Evolutionary conservation across 2,329 filamentous ascomycete genomes (phyloP).

Genomic region (Hypoxylon sp.): DNA sequence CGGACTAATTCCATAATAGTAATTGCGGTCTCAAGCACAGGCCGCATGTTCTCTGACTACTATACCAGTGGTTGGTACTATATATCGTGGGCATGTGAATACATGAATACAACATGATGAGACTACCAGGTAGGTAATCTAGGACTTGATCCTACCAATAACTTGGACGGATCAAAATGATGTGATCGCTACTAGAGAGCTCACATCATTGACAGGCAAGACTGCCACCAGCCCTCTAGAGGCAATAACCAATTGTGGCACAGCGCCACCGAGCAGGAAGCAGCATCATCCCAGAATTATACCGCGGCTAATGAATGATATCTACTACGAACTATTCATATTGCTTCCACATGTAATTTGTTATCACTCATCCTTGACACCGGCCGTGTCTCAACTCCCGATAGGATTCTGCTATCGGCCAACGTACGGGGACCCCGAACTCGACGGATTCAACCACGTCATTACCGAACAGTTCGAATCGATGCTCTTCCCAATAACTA

Average conservation of each 20-base stretch:
- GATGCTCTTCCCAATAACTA: conserved; percentile 62
- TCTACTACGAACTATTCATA: conserved; percentile 62
- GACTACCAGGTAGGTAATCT: conserved; percentile 14
- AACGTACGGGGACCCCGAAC: conserved; percentile 64
- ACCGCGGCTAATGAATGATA: conserved; percentile 19
- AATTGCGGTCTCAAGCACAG: conserved; percentile 65
- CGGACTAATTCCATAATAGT: conserved; percentile 45
- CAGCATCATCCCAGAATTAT: no score
- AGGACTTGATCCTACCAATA: conserved; percentile 64
- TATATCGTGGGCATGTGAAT: background rate
- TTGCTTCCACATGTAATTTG: conserved; percentile 66
- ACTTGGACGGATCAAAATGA: conserved; percentile 54
- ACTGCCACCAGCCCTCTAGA: conserved; percentile 58
- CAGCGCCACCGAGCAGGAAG: conserved; percentile 56
- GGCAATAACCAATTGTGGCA: conserved; percentile 67
- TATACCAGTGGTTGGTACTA: conserved; percentile 57
- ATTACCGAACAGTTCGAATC: conserved; percentile 64
- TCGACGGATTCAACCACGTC: conserved; percentile 63
- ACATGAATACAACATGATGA: background rate
- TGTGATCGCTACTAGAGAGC: conserved; percentile 61
- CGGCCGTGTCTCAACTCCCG: conserved; percentile 56
- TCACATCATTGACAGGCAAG: conserved; percentile 47
- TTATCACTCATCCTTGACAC: conserved; percentile 68
- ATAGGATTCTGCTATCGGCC: conserved; percentile 63
- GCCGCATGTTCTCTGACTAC: conserved; percentile 67